Evolutionary conservation across 208 protist species (phyloP).

Genomic region (Porcisia hertigi): DNA sequence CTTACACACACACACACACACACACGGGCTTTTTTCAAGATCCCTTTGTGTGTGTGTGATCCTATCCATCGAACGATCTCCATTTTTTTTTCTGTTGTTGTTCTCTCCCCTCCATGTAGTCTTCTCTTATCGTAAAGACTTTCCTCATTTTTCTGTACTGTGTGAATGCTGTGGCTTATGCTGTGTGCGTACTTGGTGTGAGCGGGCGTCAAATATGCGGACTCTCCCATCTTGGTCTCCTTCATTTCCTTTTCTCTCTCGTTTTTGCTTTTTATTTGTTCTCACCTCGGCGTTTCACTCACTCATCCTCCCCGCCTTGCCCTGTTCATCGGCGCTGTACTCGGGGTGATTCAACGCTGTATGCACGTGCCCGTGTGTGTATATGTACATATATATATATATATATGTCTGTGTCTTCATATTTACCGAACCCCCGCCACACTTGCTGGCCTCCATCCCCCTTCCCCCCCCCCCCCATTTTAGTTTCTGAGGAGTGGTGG

Average conservation of each 20-base stretch:
- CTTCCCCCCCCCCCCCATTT: background rate
- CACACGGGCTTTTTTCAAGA: too few species aligned
- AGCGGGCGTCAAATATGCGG: too few species aligned
- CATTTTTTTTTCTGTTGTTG: background rate
- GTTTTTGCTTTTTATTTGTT: too few species aligned
- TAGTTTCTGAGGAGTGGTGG: background rate
- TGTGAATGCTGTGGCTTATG: background rate
- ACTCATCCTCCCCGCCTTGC: too few species aligned
- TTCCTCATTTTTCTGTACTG: background rate
- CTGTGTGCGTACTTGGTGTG: too few species aligned
- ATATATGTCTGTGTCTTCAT: background rate
- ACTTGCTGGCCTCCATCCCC: background rate
- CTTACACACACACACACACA: too few species aligned
- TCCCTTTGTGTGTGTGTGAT: too few species aligned
- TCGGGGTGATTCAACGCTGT: too few species aligned
- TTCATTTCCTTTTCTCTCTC: too few species aligned
- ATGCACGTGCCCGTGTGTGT: background rate
- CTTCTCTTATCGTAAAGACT: background rate
- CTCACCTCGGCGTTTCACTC: too few species aligned
- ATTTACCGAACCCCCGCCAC: background rate
- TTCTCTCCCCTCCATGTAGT: background rate
- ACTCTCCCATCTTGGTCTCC: too few species aligned
- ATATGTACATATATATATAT: background rate
- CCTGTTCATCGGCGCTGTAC: too few species aligned
- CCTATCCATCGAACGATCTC: background rate